phyloP scores from a whole-genome alignment of 768 basidiomycete species.

The Phaeolepiota aurea region DNA sequence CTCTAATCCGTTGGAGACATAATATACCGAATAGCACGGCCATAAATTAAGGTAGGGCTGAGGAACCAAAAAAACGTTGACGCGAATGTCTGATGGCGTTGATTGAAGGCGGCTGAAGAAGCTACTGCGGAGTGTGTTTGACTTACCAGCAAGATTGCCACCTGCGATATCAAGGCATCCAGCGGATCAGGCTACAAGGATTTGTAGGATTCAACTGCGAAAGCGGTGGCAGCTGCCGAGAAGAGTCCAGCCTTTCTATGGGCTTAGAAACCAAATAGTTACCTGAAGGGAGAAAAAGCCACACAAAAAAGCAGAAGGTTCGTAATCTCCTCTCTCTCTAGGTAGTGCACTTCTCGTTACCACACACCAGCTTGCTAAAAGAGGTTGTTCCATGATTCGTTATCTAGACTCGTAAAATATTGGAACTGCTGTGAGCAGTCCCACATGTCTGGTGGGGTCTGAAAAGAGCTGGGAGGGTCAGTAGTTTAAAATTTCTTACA shows the following conservation, averaged over 20 bases:
- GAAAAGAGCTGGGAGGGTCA: no score
- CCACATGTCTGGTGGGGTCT: no score
- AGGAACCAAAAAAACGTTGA: slow-evolving; percentile 14
- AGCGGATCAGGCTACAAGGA: slow-evolving; percentile 7
- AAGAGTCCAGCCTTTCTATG: slow-evolving; percentile 16
- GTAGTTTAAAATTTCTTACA: no score
- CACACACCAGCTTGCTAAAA: no score
- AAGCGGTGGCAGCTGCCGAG: slow-evolving; percentile 11
- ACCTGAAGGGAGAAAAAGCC: no score
- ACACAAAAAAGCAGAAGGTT: no score
- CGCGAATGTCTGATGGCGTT: slow-evolving; percentile 1
- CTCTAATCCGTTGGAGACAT: slow-evolving; percentile 15
- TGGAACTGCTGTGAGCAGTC: no score
- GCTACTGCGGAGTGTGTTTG: neutral
- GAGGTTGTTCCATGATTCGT: no score
- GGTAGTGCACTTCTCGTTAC: no score
- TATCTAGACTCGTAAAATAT: no score
- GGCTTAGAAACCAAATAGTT: no score
- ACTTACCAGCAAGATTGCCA: neutral
- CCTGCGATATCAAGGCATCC: slow-evolving; percentile 3
- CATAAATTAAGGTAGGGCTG: slow-evolving; percentile 13
- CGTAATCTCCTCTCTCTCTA: no score
- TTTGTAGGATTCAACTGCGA: slow-evolving; percentile 12
- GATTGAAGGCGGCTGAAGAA: neutral
- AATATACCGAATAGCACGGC: slow-evolving; percentile 14